A percentile compares a stretch with the other conserved stretches of the same genome.
phyloP scores from a whole-genome alignment of 140 eudicot genomes.

The Bidens hawaiensis region DNA sequence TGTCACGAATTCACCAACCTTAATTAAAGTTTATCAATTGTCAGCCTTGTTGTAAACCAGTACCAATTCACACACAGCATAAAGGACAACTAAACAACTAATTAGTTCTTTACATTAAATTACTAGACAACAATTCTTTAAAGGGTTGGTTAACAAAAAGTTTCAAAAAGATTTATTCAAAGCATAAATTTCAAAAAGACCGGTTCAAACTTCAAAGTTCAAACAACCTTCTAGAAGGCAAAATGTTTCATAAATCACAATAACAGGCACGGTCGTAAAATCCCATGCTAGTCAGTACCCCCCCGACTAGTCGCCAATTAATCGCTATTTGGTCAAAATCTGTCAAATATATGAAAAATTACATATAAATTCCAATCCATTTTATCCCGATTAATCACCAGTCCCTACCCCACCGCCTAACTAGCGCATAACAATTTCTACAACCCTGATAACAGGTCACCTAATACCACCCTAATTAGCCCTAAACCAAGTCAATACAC shows the following conservation, averaged over 20 bases:
- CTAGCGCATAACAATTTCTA: too few relatives aligned
- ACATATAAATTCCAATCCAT: too few relatives aligned
- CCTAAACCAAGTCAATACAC: constrained; percentile 8
- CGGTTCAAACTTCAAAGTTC: constrained; percentile 19
- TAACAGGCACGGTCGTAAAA: too few relatives aligned
- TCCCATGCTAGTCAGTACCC: too few relatives aligned
- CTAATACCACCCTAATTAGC: constrained; percentile 15
- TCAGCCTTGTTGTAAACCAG: background rate
- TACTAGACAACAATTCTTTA: background rate
- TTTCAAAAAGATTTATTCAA: background rate
- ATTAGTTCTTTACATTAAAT: background rate
- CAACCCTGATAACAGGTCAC: too few relatives aligned
- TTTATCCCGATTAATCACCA: too few relatives aligned
- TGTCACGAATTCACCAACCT: constrained; percentile 5
- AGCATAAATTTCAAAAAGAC: constrained; percentile 8
- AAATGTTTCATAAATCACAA: background rate
- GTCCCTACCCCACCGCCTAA: too few relatives aligned
- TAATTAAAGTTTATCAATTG: background rate
- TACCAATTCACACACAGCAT: background rate
- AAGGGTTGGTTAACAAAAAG: background rate
- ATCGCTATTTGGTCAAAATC: too few relatives aligned
- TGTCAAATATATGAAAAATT: too few relatives aligned
- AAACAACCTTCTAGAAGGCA: constrained; percentile 17
- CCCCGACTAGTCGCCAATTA: too few relatives aligned
- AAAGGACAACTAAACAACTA: background rate